Percentiles rank a stretch among this genome's conserved stretches.
Evolutionary conservation across 192 early-diverging fungal species (phyloP).

Genomic region (Mortierella alpina): DNA sequence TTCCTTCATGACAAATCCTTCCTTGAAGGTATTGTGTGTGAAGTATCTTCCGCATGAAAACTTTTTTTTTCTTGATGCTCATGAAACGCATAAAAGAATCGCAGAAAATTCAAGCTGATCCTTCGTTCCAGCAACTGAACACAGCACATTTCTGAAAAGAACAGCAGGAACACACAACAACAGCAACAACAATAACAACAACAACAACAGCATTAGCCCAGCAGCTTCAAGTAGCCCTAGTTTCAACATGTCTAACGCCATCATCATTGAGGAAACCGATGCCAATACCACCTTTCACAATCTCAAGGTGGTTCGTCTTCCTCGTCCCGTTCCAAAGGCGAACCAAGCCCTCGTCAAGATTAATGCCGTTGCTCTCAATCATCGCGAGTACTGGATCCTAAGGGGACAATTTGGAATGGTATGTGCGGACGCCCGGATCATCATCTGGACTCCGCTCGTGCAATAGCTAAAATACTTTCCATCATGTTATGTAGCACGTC

Average conservation of each 20-base stretch:
- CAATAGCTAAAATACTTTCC: background rate
- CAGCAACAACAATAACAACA: no score
- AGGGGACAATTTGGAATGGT: slow-evolving; percentile 64
- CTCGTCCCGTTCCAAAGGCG: slow-evolving; percentile 14
- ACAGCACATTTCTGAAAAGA: no score
- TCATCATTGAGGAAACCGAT: slow-evolving; percentile 28
- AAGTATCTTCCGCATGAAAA: no score
- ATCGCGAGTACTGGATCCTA: slow-evolving; percentile 52
- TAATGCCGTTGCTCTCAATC: slow-evolving; percentile 39
- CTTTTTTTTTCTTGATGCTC: no score
- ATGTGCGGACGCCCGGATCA: background rate
- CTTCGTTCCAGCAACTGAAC: no score
- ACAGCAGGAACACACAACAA: no score
- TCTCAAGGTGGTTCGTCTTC: slow-evolving; percentile 20
- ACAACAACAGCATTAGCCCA: no score
- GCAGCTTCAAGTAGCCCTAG: no score
- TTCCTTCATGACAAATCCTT: no score
- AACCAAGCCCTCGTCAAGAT: slow-evolving; percentile 29
- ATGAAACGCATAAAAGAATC: no score
- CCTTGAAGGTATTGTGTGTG: no score
- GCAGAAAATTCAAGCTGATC: no score
- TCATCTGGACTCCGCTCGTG: background rate
- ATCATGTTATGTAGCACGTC: background rate
- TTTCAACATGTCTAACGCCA: background rate
- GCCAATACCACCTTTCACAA: slow-evolving; percentile 19